Conservation (phyloP, 495 filamentous ascomycete genomes). For the Immersiella caudata region DNA sequence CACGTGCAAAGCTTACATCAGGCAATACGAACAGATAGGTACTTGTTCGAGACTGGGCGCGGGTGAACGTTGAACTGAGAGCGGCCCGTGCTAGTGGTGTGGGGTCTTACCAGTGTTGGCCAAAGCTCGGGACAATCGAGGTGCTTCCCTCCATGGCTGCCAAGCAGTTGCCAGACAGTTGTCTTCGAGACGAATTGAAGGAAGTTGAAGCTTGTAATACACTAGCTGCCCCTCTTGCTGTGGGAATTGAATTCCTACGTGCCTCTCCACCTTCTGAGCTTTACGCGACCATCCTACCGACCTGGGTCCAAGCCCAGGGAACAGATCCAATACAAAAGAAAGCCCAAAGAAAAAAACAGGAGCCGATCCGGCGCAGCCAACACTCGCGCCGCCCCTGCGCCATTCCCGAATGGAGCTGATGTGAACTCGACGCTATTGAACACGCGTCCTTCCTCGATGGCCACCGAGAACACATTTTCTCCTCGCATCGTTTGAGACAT, state of each 20-base stretch:
- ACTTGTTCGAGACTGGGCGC: neutral
- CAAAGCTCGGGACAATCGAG: neutral
- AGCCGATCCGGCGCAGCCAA: neutral
- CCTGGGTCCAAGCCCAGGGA: neutral
- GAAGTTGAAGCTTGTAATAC: neutral
- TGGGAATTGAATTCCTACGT: no score
- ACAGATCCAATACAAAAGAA: neutral
- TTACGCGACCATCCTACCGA: neutral
- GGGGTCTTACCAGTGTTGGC: neutral
- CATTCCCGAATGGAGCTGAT: neutral
- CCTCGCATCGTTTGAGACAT: slow-evolving; percentile 23
- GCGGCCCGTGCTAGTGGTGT: neutral
- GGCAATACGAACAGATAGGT: neutral
- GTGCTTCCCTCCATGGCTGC: neutral
- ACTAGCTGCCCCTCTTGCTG: neutral
- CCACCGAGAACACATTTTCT: neutral
- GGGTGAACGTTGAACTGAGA: neutral
- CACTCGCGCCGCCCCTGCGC: neutral
- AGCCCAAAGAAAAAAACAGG: neutral
- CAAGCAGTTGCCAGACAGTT: neutral
- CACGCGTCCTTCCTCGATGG: neutral
- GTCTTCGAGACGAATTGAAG: neutral
- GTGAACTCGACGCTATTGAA: neutral
- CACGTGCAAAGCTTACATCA: neutral
- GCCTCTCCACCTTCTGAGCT: no score